Evolutionary conservation across 345 rosid species (phyloP), one percentile per base, ranked within the genome.

Genomic region (Corchorus olitorius): DNA sequence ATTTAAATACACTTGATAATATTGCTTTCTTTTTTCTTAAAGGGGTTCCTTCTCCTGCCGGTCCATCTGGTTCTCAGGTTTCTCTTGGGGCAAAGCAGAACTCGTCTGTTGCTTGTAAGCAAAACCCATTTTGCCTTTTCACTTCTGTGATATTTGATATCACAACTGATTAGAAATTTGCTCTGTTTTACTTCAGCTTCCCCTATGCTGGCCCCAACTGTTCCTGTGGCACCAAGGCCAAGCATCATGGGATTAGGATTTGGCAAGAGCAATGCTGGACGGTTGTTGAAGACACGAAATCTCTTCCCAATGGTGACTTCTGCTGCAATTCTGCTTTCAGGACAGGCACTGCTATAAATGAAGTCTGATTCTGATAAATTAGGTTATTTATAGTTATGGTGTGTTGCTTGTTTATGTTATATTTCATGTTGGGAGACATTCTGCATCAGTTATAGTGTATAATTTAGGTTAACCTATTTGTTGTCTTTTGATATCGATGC

Each of bases 61-160:
- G 15, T 45, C 52, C 84, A 41, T 69, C 84, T 70, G 77, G 86
- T 78, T 79, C 93, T 72, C 94, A 67, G 77, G 81, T 81, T 78
- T 84, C 90, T 71, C 75, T 39, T 68, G 86, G 86, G 55, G 16
- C 71, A 66, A 86, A 76, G 76, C 73, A 78, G 65, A 85, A 85
- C 69, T 80, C 93, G 33, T 49, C 83, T 41, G 73, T 81, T 48
- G 88, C 88, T 1, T 86, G 94, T 87, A 84, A 83, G 79, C 53
- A 67, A 37, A 46, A 41, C 27, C 27, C 27, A 22, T 43, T 35
- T 45, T 45, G 48, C 48, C 48, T 7, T 65, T 65, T 43, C 27
- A 27, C 19, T 68, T 66, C 13, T 48, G 22, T 22, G 20, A 49
- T 37, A 41, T 22, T 19, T 5, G 5, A 53, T 2, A 53, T 12